A percentile compares a stretch with the other conserved stretches of the same genome.
Evolutionary conservation across 345 rosid species (phyloP).

Genomic region (Eucalyptus marginata): DNA sequence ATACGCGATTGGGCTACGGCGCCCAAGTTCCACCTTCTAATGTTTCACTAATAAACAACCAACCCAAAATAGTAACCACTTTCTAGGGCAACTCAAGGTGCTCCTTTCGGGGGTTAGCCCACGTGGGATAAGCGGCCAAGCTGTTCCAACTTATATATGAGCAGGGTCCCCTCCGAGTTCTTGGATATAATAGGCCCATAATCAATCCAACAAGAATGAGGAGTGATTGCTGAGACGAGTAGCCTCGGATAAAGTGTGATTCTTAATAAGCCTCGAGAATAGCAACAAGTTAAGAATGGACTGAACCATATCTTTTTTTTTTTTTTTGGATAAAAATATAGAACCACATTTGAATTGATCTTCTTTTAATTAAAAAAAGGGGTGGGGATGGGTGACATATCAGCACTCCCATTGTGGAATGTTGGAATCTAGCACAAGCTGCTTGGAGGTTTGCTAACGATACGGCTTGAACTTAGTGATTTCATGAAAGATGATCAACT

Average conservation of each 20-base stretch:
- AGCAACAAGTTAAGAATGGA: not conserved
- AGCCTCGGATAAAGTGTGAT: not conserved
- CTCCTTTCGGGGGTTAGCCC: not conserved
- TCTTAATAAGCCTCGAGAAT: not conserved
- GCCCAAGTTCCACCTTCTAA: not conserved
- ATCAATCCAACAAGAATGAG: not conserved
- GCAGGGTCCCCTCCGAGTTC: too few relatives aligned
- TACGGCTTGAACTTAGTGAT: not conserved
- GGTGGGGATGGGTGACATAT: not conserved
- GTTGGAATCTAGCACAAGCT: not conserved
- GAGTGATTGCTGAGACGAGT: not conserved
- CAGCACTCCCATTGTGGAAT: not conserved
- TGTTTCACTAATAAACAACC: not conserved
- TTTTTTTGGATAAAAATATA: too few relatives aligned
- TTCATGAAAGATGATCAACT: not conserved
- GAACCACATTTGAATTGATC: not conserved
- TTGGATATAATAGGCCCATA: too few relatives aligned
- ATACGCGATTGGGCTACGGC: not conserved
- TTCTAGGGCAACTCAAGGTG: not conserved
- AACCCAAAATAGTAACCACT: not conserved
- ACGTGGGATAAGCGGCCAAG: not conserved
- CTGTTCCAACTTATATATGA: too few relatives aligned
- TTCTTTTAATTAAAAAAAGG: too few relatives aligned
- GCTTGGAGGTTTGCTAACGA: not conserved
- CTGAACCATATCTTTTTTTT: too few relatives aligned